Conservation (phyloP, 176 grass and related monocot genomes). For the Dendrocalamus sinicus region DNA sequence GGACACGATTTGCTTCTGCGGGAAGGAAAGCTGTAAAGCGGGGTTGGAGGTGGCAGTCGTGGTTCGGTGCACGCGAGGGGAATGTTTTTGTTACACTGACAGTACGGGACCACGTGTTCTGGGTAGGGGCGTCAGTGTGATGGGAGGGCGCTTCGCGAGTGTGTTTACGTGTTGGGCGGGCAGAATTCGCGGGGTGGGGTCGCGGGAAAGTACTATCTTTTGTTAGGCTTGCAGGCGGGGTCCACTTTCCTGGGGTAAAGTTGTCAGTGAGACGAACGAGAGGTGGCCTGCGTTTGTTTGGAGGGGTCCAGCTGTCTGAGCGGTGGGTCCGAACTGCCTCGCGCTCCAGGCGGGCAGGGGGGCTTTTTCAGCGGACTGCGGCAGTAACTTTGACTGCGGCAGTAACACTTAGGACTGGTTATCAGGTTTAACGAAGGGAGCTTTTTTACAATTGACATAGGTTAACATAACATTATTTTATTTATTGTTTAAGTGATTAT, state of each 20-base stretch:
- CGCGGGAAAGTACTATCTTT: neutral
- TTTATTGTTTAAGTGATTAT: too few relatives aligned
- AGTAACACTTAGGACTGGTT: too few relatives aligned
- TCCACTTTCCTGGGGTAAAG: neutral
- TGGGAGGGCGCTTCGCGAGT: neutral
- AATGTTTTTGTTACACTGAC: neutral
- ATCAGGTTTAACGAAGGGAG: too few relatives aligned
- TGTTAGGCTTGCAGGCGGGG: neutral
- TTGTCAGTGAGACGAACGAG: neutral
- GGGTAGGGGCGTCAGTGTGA: neutral
- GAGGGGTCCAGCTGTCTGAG: neutral
- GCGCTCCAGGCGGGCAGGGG: neutral
- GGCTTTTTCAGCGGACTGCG: neutral
- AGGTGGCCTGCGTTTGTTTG: neutral
- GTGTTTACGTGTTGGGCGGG: neutral
- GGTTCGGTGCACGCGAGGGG: constrained; percentile 15
- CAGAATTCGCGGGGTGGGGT: neutral
- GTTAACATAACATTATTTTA: too few relatives aligned
- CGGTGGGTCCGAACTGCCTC: neutral
- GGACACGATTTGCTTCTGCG: constrained; percentile 56
- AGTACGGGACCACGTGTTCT: neutral
- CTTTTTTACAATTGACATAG: too few relatives aligned
- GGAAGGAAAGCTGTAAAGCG: constrained; percentile 58
- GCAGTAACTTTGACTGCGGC: neutral
- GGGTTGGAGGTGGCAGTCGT: constrained; percentile 12